A percentile compares a stretch with the other conserved stretches of the same genome.
Evolutionary conservation across 805 yeast species (phyloP).

Genomic region (Candida tammaniensis): DNA sequence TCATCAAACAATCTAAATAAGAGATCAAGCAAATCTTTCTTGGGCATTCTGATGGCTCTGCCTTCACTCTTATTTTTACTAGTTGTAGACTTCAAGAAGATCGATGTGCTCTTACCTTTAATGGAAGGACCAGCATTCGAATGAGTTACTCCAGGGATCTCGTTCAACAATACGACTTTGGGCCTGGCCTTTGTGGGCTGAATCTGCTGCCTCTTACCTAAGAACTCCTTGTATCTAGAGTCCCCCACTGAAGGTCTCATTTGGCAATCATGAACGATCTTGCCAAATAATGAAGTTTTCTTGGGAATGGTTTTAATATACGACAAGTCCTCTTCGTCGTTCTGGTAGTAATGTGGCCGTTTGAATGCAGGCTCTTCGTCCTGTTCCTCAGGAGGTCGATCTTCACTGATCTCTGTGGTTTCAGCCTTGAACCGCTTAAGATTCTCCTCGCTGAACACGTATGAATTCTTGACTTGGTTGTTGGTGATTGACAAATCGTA

Average conservation of each 20-base stretch:
- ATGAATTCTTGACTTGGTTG: constrained; percentile 80
- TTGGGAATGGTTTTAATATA: constrained; percentile 84
- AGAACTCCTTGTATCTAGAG: constrained; percentile 63
- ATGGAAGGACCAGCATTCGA: constrained; percentile 85
- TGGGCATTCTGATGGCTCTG: constrained; percentile 91
- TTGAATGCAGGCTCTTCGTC: constrained; percentile 7
- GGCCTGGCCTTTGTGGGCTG: constrained; percentile 51
- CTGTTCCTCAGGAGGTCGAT: constrained; percentile 11
- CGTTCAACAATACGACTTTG: constrained; percentile 68
- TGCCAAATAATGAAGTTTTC: constrained; percentile 84
- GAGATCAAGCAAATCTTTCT: constrained; percentile 84
- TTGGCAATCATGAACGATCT: constrained; percentile 89
- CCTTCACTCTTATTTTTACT: constrained; percentile 60
- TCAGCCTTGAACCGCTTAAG: constrained; percentile 56
- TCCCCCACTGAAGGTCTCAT: constrained; percentile 77
- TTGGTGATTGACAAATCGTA: constrained; percentile 79
- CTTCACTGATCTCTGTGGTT: constrained; percentile 12
- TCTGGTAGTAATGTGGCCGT: constrained; percentile 1
- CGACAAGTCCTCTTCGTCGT: constrained; percentile 44
- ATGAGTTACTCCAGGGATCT: constrained; percentile 83
- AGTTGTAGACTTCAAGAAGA: constrained; percentile 51
- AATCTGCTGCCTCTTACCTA: constrained; percentile 49
- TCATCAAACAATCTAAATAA: constrained; percentile 89
- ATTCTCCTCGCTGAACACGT: constrained; percentile 84
- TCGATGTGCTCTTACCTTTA: constrained; percentile 56